phyloP scores from a whole-genome alignment of 2,329 filamentous ascomycete species.

The Fusarium anguioides region DNA sequence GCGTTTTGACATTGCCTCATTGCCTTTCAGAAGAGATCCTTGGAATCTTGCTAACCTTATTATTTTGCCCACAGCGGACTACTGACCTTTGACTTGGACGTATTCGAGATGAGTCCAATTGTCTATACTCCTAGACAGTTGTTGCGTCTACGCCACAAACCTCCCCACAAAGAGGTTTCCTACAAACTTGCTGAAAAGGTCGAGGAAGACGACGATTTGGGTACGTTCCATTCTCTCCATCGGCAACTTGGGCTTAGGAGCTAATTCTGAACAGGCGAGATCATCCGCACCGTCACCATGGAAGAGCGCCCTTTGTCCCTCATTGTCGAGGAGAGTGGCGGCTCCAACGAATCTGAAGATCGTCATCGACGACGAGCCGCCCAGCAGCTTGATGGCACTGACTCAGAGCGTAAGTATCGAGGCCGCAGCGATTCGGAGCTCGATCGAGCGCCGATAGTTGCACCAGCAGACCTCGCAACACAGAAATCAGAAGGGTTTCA shows the following conservation, averaged over 20 bases:
- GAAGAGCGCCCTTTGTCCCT: conserved; percentile 44
- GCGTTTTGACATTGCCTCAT: background rate
- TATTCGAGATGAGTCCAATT: conserved; percentile 55
- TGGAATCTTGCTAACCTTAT: conserved; percentile 48
- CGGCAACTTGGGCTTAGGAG: background rate
- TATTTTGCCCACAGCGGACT: conserved; percentile 46
- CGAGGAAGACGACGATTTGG: conserved; percentile 54
- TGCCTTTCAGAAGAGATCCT: conserved; percentile 43
- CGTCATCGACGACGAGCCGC: conserved; percentile 31
- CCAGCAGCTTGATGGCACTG: conserved; percentile 54
- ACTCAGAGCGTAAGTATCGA: conserved; percentile 58
- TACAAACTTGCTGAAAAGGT: conserved; percentile 50
- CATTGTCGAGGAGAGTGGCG: conserved; percentile 46
- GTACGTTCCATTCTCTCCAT: conserved; percentile 46
- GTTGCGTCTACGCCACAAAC: conserved; percentile 50
- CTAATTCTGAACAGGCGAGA: conserved; percentile 44
- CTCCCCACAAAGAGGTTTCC: conserved; percentile 44
- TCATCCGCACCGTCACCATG: conserved; percentile 48
- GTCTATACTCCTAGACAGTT: conserved; percentile 60
- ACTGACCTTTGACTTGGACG: conserved; percentile 54
- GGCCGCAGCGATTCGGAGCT: conserved; percentile 59
- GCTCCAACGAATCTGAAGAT: conserved; percentile 19
- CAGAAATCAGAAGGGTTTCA: conserved; percentile 75
- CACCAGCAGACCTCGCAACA: conserved; percentile 62
- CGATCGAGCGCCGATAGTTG: conserved; percentile 61